These are phyloP conservation scores for Hypoxylon crocopeplum DNA, from an alignment of 495 filamentous ascomycete species.

Conservation along the genomic window DNA sequence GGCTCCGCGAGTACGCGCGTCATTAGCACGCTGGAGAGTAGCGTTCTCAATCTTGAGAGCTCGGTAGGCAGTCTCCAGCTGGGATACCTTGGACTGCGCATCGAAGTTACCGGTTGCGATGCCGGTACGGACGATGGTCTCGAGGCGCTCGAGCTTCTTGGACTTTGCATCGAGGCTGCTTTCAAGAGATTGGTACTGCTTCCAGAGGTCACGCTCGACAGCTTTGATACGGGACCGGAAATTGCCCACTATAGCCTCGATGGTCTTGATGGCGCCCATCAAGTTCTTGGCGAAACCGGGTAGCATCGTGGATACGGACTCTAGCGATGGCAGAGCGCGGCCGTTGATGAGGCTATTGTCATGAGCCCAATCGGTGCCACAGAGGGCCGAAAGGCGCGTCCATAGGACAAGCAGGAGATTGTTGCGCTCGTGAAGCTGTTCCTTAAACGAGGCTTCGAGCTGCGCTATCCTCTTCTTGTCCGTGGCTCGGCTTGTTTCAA, in stretches of 20 bases:
- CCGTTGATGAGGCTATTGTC: conserved; percentile 89
- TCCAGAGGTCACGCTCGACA: conserved; percentile 88
- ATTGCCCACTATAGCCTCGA: conserved; percentile 79
- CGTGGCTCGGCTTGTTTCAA: conserved; percentile 74
- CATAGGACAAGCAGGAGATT: conserved; percentile 83
- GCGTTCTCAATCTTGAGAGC: conserved; percentile 84
- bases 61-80: conserved; percentile 80
- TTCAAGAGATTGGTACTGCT: conserved; percentile 88
- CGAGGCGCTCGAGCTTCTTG: conserved; percentile 87
- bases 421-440: conserved; percentile 90
- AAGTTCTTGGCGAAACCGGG: conserved; percentile 89
- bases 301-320: conserved; percentile 79
- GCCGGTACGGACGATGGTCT: conserved; percentile 69
- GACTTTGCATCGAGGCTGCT: conserved; percentile 76
- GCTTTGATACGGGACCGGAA: conserved; percentile 81
- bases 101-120: conserved; percentile 56
- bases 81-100: conserved; percentile 64
- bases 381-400: conserved; percentile 84
- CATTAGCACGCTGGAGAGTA: conserved; percentile 65
- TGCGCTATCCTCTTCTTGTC: conserved; percentile 76
- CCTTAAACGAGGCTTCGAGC: conserved; percentile 79
- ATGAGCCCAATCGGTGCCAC: conserved; percentile 90
- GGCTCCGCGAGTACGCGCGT: conserved; percentile 48
- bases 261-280: conserved; percentile 81
- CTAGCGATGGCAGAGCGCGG: conserved; percentile 76